Evolutionary conservation across 345 rosid species (phyloP), one percentile per base, ranked within the genome.

Genomic region (Acer campestre): DNA sequence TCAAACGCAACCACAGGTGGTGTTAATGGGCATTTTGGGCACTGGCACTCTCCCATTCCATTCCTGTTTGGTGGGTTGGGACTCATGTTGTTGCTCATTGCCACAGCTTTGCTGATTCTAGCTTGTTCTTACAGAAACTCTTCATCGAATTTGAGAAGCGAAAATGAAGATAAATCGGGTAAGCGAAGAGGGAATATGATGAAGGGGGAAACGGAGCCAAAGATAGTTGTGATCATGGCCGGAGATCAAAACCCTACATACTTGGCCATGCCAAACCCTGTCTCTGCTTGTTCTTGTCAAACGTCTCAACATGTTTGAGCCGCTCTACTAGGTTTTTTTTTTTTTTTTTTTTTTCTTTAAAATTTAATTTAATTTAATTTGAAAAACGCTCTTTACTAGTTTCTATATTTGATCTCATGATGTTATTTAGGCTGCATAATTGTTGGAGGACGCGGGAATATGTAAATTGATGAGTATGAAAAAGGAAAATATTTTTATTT

Each of bases 141-240:
- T 10, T 56, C 76, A 16, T 22, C 82, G 8, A 73, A 55, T 71
- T 61, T 73, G 27, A 16, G 38, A 11, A 42, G 16, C 14, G 83
- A 79, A 59, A 78, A 67, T 10, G 77, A 71, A 67, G 80, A 80
- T 4, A 80, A 85, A 75, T 22, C 67, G n/a, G 59, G 22, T 4
- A 76, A 75, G 44, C 80, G 51, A 29, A 72, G 46, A n/a, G 70
- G 71, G 23, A 5, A 18, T 22, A 59, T 59, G 61, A 38, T 78
- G 82, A 68, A 61, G 73, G 76, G 49, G 51, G 92, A 92, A 42
- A 85, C 83, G 88, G 94, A 90, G 78, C 91, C 91, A 6, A 87
- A 87, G 85, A 84, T 92, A 75, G 94, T 87, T 23, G 94, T 92
- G 64, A 82, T 92, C 66, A 88, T 92, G 96, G 86, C 96, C 14